A percentile compares a stretch with the other conserved stretches of the same genome.
Conservation (phyloP, 768 basidiomycete species). For the Crepidotus variabilis region DNA sequence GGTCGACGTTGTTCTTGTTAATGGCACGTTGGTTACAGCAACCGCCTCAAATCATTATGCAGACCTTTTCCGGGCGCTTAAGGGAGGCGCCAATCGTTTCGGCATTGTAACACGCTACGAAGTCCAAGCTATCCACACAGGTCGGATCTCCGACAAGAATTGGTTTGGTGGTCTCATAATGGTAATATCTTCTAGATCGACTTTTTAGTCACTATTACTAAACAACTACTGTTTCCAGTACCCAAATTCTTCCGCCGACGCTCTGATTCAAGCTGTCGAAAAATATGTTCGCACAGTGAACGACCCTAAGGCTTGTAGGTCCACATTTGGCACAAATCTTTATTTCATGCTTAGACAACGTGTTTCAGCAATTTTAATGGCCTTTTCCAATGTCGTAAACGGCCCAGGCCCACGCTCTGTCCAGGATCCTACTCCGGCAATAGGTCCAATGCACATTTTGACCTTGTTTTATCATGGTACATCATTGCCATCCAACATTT, state of each 20-base stretch:
- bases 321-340: neutral
- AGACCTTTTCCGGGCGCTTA: constrained; percentile 41
- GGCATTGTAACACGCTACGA: constrained; percentile 43
- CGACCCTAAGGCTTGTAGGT: constrained; percentile 36
- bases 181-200: constrained; percentile 22
- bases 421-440: too few species aligned
- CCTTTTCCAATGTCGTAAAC: constrained; percentile 18
- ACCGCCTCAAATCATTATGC: constrained; percentile 35
- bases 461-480: constrained; percentile 34
- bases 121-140: constrained; percentile 34
- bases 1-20: constrained; percentile 39
- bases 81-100: constrained; percentile 43
- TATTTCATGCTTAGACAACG: neutral
- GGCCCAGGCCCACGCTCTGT: constrained; percentile 15
- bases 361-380: constrained; percentile 22
- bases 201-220: neutral
- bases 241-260: constrained; percentile 33
- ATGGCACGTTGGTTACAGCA: constrained; percentile 36
- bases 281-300: constrained; percentile 31
- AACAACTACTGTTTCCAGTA: constrained; percentile 20
- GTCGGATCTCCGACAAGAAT: constrained; percentile 30
- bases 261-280: constrained; percentile 31
- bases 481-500: constrained; percentile 27
- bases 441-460: constrained; percentile 15
- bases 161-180: constrained; percentile 36